Conservation (phyloP, 2,329 filamentous ascomycete species). For the Talaromyces amestolkiae region DNA sequence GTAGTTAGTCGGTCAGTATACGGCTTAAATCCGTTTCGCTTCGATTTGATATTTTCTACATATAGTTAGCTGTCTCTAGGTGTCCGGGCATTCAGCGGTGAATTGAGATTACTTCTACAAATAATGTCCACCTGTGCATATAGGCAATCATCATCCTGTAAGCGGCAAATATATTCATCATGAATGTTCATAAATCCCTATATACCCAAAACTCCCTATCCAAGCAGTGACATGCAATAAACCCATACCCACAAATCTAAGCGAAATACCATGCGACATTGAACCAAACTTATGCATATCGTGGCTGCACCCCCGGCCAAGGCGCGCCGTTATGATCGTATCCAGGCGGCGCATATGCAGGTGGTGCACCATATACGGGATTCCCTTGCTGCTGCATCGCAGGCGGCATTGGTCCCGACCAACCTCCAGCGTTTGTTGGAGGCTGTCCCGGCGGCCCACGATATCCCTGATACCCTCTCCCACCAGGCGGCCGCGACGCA, state of each 20-base stretch:
- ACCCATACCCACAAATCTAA: not conserved
- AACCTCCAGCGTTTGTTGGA: constrained; percentile 2
- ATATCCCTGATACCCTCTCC: not conserved
- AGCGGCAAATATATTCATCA: not conserved
- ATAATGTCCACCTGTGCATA: not conserved
- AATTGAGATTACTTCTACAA: not conserved
- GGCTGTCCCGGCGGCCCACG: not conserved
- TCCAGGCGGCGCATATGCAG: constrained; percentile 13
- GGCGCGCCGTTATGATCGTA: constrained; percentile 1
- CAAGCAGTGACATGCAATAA: not conserved
- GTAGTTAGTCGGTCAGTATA: not conserved
- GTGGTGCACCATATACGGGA: constrained; percentile 6
- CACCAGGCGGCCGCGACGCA: not conserved
- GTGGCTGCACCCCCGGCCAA: constrained; percentile 8
- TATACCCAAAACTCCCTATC: not conserved
- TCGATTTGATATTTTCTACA: not conserved
- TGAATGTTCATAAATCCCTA: not conserved
- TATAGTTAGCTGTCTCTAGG: not conserved
- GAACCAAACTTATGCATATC: constrained; percentile 15
- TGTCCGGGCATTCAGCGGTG: constrained; percentile 2
- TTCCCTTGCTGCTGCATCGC: constrained; percentile 15
- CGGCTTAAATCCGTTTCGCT: constrained; percentile 3
- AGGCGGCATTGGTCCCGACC: constrained; percentile 19
- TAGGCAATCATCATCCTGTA: not conserved
- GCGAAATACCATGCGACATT: not conserved